Base-by-base conservation (phyloP, 1,284 basidiomycete genomes). In the Fomitopsis betulina region DNA sequence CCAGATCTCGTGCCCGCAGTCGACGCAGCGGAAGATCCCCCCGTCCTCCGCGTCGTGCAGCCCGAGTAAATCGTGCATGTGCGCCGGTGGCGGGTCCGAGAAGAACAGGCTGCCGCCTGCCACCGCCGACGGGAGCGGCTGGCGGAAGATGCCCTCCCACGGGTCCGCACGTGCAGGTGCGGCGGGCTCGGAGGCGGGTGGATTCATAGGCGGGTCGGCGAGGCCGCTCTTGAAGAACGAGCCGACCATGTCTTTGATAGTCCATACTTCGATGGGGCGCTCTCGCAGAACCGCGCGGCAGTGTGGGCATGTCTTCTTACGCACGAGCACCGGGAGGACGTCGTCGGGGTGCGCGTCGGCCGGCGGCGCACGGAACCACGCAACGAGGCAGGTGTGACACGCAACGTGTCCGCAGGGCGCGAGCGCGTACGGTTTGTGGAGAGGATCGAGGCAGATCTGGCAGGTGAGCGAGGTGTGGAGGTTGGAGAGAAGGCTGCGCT, bases 1-100 rank as follows among this genome's bases (percentile, higher is more conserved):
- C 79, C 79, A 84, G 58, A 92, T 85, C 72, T 92, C 89, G 67
- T 91, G 84, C 76, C 83, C 78, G 65, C 89, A 91, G 42, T 85
- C 83, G 12, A 84, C 66, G 66, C 89, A 92, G n/a, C 89, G 79
- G 63, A 82, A 86, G 7, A 91, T 79, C 0, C 83, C 84, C 8
- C 81, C 84, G 60, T 91, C 89, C 63, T 89, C 86, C 12, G 74
- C 76, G 64, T 92, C 89, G 54, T 79, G 79, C 72, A 86, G 80
- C 0, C 88, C 88, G 63, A 84, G 69, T 9, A 60, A 76, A 72
- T 58, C 68, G 65, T 69, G 75, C 58, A 70, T 68, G 64, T 58
- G 23, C n/a, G 60, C 42, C 10, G 42, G 50, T 52, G 58, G 60
- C 23, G 60, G 37, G 56, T 52, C 60, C 9, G 62, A 39, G 50